Evolutionary conservation across 768 basidiomycete genomes (phyloP).

Genomic region (Lentinula detonsa): DNA sequence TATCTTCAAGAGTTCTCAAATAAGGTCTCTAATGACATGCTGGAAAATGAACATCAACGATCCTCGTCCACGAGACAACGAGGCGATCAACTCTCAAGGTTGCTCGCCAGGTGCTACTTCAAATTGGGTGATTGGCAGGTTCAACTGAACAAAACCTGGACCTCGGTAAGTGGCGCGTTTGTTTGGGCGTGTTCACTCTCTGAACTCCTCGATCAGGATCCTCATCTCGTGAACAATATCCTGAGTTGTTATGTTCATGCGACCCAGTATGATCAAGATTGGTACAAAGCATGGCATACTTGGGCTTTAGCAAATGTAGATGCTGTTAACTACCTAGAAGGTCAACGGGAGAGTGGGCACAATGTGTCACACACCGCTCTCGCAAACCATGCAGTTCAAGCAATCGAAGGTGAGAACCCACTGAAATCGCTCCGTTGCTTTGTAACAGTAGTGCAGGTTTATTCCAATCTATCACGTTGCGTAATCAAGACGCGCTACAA

Average conservation of each 20-base stretch:
- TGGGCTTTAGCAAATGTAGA: slow-evolving; percentile 98
- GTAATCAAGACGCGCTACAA: slow-evolving; percentile 87
- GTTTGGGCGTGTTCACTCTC: neutral
- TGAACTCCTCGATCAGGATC: neutral
- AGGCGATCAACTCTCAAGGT: slow-evolving; percentile 61
- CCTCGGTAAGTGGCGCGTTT: slow-evolving; percentile 42
- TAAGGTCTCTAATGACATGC: slow-evolving; percentile 69
- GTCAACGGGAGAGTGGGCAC: slow-evolving; percentile 47
- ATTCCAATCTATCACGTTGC: slow-evolving; percentile 90
- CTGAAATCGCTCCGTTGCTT: neutral
- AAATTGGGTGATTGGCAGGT: slow-evolving; percentile 96
- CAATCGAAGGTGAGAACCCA: slow-evolving; percentile 67
- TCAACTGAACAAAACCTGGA: slow-evolving; percentile 75
- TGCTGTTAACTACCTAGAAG: slow-evolving; percentile 79
- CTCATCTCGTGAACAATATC: slow-evolving; percentile 80
- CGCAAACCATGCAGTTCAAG: slow-evolving; percentile 82
- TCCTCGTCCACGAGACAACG: slow-evolving; percentile 52
- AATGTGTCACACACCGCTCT: slow-evolving; percentile 61
- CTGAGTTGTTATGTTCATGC: slow-evolving; percentile 80
- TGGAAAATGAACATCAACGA: slow-evolving; percentile 51
- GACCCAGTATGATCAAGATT: slow-evolving; percentile 87
- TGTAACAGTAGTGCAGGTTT: slow-evolving; percentile 51
- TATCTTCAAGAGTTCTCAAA: slow-evolving; percentile 80
- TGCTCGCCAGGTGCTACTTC: slow-evolving; percentile 95
- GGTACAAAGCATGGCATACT: slow-evolving; percentile 99